Evolutionary conservation across 148 eudicot species (phyloP).

Genomic region (Suaeda aralocaspica): DNA sequence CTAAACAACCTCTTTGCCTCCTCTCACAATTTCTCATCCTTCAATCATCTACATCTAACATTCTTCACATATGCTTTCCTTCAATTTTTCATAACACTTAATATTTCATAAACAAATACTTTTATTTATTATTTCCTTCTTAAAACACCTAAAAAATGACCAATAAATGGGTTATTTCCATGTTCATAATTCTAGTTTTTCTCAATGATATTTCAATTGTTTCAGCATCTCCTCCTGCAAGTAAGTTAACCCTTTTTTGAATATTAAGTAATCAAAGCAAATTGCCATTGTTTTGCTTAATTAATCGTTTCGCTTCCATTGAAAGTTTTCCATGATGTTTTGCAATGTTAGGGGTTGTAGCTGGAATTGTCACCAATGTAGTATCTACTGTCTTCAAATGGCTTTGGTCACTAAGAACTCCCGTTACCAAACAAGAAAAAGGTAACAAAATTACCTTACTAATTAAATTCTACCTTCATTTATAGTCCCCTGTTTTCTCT

Average conservation of each 20-base stretch:
- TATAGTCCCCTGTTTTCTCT: too few relatives aligned
- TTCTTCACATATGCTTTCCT: neutral
- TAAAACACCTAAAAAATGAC: constrained; percentile 28
- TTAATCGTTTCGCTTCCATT: too few relatives aligned
- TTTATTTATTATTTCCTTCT: neutral
- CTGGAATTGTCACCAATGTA: constrained; percentile 69
- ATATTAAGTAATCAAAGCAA: neutral
- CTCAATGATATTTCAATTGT: constrained; percentile 47
- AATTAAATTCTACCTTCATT: too few relatives aligned
- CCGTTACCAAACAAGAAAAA: constrained; percentile 44
- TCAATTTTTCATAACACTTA: too few relatives aligned
- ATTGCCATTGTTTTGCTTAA: neutral
- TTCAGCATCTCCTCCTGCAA: constrained; percentile 73
- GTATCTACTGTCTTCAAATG: constrained; percentile 59
- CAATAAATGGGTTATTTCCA: constrained; percentile 28
- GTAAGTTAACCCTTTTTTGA: constrained; percentile 33
- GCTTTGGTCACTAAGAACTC: constrained; percentile 70
- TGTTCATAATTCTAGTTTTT: constrained; percentile 34
- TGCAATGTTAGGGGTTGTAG: constrained; percentile 51
- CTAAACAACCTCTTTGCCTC: constrained; percentile 7
- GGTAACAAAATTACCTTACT: too few relatives aligned
- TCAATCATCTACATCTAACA: neutral
- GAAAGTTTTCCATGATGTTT: neutral
- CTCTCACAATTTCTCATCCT: constrained; percentile 2
- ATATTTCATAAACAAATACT: neutral